Conservation (phyloP, 805 yeast genomes). For the Millerago galiae region DNA sequence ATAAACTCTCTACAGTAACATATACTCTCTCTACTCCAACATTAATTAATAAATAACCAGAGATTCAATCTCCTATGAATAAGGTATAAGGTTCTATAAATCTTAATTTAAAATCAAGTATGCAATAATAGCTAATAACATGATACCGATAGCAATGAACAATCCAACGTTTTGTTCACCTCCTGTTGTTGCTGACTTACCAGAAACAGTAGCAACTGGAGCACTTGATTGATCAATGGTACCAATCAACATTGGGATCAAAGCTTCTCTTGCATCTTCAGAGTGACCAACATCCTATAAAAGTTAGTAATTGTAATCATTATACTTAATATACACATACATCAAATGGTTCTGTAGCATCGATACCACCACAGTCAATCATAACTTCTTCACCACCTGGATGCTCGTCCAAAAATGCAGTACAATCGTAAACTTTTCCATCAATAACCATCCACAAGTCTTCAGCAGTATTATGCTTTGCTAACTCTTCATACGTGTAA, state of each 20-base stretch:
- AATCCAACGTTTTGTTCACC: conserved; percentile 22
- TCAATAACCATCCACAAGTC: conserved; percentile 83
- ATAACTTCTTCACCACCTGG: conserved; percentile 87
- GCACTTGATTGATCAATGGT: conserved; percentile 60
- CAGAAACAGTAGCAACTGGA: conserved; percentile 20
- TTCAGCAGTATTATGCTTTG: conserved; percentile 64
- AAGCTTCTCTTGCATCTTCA: conserved; percentile 83
- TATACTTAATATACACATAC: too few relatives aligned
- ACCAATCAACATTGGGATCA: conserved; percentile 68
- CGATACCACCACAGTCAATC: conserved; percentile 75
- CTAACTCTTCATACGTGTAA: conserved; percentile 61
- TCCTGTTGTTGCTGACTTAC: conserved; percentile 20
- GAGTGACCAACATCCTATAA: conserved; percentile 89
- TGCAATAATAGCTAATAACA: conserved; percentile 18
- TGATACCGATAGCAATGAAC: conserved; percentile 15
- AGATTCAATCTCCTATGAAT: too few relatives aligned
- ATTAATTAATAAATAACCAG: too few relatives aligned
- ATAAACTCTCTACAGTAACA: too few relatives aligned
- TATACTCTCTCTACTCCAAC: too few relatives aligned
- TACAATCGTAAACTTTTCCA: conserved; percentile 81
- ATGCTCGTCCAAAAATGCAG: conserved; percentile 47
- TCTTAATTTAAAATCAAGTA: conserved; percentile 12
- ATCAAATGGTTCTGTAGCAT: conserved; percentile 76
- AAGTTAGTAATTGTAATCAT: too few relatives aligned
- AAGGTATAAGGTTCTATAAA: too few relatives aligned